A percentile compares a stretch with the other conserved stretches of the same genome.
phyloP scores from a whole-genome alignment of 2,329 filamentous ascomycete species.

The Aspergillus bombycis region DNA sequence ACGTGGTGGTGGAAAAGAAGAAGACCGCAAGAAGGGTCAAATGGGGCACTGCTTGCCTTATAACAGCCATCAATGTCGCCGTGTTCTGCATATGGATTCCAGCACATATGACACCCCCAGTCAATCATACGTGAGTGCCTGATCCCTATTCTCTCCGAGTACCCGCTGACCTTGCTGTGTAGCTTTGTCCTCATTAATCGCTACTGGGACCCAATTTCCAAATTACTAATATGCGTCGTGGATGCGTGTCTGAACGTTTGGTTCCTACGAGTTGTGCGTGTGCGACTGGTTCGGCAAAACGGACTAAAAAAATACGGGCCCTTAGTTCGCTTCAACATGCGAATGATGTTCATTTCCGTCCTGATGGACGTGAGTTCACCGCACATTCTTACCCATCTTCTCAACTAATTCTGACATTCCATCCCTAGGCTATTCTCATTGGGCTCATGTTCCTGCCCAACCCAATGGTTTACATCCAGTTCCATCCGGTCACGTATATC shows the following conservation, averaged over 20 bases:
- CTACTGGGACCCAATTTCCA: not conserved
- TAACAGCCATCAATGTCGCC: not conserved
- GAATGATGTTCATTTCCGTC: not conserved
- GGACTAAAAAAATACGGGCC: constrained; percentile 1
- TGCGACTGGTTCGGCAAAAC: not conserved
- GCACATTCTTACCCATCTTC: not conserved
- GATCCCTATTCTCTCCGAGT: not conserved
- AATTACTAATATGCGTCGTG: not conserved
- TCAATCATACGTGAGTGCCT: constrained; percentile 1
- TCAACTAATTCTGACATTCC: not conserved
- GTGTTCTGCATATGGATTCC: constrained; percentile 2
- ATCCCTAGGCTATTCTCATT: not conserved
- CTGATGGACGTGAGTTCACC: not conserved
- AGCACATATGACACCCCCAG: not conserved
- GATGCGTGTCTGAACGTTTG: not conserved
- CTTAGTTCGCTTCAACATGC: not conserved
- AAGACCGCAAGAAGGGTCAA: not conserved
- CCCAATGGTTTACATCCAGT: not conserved
- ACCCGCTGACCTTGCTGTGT: not conserved
- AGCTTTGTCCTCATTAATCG: not conserved
- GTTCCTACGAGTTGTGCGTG: not conserved
- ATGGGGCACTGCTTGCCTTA: not conserved
- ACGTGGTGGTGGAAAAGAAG: not conserved
- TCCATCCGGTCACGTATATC: not conserved
- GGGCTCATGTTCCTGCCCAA: constrained; percentile 1